phyloP scores from a whole-genome alignment of 1,139 yeast genomes.

The Saccharomyces hybrid region DNA sequence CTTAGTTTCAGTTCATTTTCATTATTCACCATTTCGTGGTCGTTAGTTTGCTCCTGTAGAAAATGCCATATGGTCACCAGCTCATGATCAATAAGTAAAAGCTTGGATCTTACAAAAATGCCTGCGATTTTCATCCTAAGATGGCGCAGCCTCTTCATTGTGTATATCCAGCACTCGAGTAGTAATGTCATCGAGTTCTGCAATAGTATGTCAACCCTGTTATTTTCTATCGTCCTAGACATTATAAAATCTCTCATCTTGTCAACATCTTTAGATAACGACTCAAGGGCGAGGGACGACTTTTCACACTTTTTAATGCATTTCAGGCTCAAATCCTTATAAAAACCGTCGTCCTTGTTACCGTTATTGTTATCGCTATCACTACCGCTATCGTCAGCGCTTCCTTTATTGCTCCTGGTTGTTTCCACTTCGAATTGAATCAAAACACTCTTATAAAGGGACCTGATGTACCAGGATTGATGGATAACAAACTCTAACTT shows the following conservation, averaged over 20 bases:
- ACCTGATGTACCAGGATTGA: conserved; percentile 22
- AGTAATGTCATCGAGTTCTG: conserved; percentile 20
- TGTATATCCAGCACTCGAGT: conserved; percentile 23
- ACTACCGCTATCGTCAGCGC: neutral
- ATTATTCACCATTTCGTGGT: neutral
- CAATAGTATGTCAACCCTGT: conserved; percentile 7
- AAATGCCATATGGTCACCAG: conserved; percentile 11
- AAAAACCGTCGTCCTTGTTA: conserved; percentile 11
- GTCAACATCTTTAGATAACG: conserved; percentile 11
- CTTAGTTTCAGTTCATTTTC: conserved; percentile 13
- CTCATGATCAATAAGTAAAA: conserved; percentile 23
- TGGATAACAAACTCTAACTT: conserved; percentile 17
- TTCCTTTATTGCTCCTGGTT: neutral
- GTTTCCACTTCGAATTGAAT: conserved; percentile 17
- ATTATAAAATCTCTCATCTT: conserved; percentile 12
- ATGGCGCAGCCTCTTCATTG: conserved; percentile 14
- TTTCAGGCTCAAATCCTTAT: conserved; percentile 21
- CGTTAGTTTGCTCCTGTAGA: conserved; percentile 2
- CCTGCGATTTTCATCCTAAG: conserved; percentile 19
- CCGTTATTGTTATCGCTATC: conserved; percentile 3
- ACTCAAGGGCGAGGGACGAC: conserved; percentile 18
- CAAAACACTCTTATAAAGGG: conserved; percentile 17
- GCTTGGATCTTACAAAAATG: conserved; percentile 21
- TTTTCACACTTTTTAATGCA: conserved; percentile 23
- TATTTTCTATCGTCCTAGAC: conserved; percentile 1